Percentiles rank a stretch among this genome's conserved stretches.
These are phyloP conservation scores for Yamagishiella unicocca DNA, from an alignment of 139 green algal species.

Conservation along the genomic window DNA sequence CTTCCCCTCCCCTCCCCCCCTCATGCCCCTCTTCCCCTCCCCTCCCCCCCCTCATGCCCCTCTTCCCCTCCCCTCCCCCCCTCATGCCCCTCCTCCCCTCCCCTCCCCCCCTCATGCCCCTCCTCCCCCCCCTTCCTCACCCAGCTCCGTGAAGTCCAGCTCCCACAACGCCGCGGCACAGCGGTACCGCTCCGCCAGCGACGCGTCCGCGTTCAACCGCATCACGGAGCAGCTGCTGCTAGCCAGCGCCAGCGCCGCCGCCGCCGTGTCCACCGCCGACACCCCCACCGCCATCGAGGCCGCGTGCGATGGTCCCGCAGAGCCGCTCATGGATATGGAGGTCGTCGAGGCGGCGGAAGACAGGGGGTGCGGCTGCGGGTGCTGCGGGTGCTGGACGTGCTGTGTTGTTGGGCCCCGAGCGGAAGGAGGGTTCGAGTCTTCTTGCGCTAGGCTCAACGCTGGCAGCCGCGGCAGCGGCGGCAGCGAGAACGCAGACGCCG, in stretches of 20 bases:
- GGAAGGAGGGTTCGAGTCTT: too few relatives aligned
- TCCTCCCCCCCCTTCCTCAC: background rate
- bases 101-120: too few relatives aligned
- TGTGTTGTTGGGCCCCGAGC: too few relatives aligned
- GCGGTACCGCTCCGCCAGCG: constrained; percentile 53
- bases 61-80: too few relatives aligned
- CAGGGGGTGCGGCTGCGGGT: background rate
- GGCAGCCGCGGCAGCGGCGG: background rate
- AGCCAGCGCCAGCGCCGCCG: background rate
- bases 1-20: too few relatives aligned
- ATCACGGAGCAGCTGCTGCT: constrained; percentile 1
- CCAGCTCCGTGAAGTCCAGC: constrained; percentile 66
- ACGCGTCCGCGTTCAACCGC: constrained; percentile 2
- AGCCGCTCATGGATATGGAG: background rate
- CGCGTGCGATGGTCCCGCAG: background rate
- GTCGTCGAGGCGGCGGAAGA: background rate
- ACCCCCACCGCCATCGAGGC: background rate
- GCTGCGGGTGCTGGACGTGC: background rate
- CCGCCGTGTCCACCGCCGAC: background rate
- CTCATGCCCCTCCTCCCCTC: too few relatives aligned
- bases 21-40: too few relatives aligned
- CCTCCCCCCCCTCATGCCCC: too few relatives aligned
- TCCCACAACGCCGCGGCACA: constrained; percentile 67
- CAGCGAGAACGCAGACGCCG: background rate
- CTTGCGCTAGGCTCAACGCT: too few relatives aligned